Evolutionary conservation across 768 basidiomycete species (phyloP).

Genomic region (Rhizopogon salebrosus): DNA sequence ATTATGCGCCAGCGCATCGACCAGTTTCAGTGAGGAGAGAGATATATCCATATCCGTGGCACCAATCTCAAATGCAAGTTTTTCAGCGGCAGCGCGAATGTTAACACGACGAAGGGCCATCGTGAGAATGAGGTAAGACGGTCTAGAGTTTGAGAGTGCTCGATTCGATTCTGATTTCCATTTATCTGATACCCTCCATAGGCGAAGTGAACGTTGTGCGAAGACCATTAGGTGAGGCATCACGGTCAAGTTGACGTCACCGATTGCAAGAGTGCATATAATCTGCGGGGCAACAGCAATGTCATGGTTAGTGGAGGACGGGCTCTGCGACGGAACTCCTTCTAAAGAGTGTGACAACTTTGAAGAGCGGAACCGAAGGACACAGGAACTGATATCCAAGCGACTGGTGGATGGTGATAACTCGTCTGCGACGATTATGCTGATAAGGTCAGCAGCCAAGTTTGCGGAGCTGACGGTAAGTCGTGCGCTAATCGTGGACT

Average conservation of each 20-base stretch:
- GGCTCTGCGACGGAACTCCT: constrained; percentile 7
- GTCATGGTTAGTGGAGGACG: constrained; percentile 8
- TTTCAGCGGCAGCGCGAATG: constrained; percentile 66
- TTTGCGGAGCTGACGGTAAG: constrained; percentile 12
- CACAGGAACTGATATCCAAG: constrained; percentile 1
- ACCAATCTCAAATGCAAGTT: constrained; percentile 59
- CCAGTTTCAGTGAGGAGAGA: constrained; percentile 28
- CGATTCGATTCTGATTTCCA: not conserved
- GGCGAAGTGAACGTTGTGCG: constrained; percentile 48
- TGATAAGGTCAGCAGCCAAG: constrained; percentile 11
- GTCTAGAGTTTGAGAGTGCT: not conserved
- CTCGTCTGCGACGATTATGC: not conserved
- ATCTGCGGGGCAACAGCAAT: constrained; percentile 13
- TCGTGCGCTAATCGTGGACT: constrained; percentile 1
- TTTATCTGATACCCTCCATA: constrained; percentile 33
- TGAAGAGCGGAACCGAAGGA: constrained; percentile 17
- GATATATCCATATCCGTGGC: constrained; percentile 34
- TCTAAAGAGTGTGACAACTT: constrained; percentile 3
- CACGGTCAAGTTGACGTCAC: constrained; percentile 37
- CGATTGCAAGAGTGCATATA: constrained; percentile 31
- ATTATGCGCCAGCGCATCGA: not conserved
- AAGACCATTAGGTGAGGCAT: constrained; percentile 60
- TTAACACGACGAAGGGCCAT: constrained; percentile 39
- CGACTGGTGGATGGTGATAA: constrained; percentile 18
- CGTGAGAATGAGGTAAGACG: constrained; percentile 32